phyloP scores from a whole-genome alignment of 352 stramenopile genomes.

The Pythium aristosporum region DNA sequence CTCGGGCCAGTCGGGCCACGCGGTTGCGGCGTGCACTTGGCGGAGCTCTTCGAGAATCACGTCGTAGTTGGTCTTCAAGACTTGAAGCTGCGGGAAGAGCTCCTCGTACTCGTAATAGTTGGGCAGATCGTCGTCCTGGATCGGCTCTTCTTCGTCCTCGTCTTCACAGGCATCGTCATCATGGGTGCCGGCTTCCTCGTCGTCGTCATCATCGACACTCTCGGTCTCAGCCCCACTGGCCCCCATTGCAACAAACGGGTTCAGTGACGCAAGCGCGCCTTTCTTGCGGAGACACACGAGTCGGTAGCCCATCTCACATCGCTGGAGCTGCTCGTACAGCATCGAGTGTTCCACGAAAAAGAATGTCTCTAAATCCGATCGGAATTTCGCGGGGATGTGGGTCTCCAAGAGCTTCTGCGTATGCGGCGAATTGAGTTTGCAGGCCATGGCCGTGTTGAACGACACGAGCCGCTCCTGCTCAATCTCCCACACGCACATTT shows the following conservation, averaged over 20 bases:
- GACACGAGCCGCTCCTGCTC: slow-evolving; percentile 28
- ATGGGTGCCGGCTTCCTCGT: slow-evolving; percentile 35
- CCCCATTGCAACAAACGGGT: slow-evolving; percentile 21
- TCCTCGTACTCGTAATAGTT: slow-evolving; percentile 80
- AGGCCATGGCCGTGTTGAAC: slow-evolving; percentile 27
- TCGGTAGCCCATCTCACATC: slow-evolving; percentile 29
- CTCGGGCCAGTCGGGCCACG: slow-evolving; percentile 84
- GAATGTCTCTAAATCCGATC: slow-evolving; percentile 26
- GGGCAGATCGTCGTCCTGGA: slow-evolving; percentile 67
- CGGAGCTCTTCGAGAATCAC: slow-evolving; percentile 82
- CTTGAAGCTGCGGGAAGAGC: slow-evolving; percentile 74
- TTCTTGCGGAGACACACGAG: slow-evolving; percentile 30
- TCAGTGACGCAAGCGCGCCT: slow-evolving; percentile 1
- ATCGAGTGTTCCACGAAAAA: slow-evolving; percentile 32
- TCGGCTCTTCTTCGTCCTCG: slow-evolving; percentile 42
- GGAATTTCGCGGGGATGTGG: slow-evolving; percentile 27
- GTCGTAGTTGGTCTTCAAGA: slow-evolving; percentile 65
- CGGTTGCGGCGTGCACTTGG: slow-evolving; percentile 46
- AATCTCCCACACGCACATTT: slow-evolving; percentile 23
- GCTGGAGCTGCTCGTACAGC: slow-evolving; percentile 22
- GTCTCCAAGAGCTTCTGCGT: slow-evolving; percentile 20
- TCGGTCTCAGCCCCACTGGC: slow-evolving; percentile 33
- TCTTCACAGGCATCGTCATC: slow-evolving; percentile 26
- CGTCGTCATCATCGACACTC: slow-evolving; percentile 24
- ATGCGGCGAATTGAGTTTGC: slow-evolving; percentile 28